Conservation (phyloP, 192 early-diverging fungal genomes). For the Coemansia sp. region DNA sequence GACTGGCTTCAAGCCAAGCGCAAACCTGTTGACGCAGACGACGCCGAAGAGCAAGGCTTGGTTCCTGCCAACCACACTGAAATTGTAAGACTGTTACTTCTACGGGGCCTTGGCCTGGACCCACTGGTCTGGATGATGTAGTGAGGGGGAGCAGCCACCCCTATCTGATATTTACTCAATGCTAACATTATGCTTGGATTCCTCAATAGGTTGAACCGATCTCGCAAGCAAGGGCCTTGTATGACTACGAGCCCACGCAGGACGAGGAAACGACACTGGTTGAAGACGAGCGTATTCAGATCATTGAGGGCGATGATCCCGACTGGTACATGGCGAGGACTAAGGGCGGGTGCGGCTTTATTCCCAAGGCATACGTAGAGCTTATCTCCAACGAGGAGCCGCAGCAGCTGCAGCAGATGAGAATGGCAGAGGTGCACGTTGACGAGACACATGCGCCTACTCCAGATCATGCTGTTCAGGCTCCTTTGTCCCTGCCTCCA, state of each 20-base stretch:
- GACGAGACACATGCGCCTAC: not conserved
- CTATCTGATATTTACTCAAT: not conserved
- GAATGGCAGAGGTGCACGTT: not conserved
- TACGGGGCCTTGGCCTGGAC: not conserved
- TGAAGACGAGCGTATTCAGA: conserved; percentile 70
- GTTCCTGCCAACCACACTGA: conserved; percentile 94
- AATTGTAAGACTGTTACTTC: conserved; percentile 24
- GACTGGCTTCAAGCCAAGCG: conserved; percentile 90
- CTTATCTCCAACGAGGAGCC: conserved; percentile 23
- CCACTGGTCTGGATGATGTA: not conserved
- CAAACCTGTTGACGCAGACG: conserved; percentile 57
- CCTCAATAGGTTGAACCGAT: conserved; percentile 55
- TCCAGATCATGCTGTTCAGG: not conserved
- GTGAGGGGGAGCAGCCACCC: too few species aligned
- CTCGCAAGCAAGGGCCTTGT: conserved; percentile 68
- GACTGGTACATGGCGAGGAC: conserved; percentile 92
- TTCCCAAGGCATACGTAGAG: conserved; percentile 88
- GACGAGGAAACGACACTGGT: conserved; percentile 83
- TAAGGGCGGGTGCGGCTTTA: conserved; percentile 74
- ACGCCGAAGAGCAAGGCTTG: conserved; percentile 66
- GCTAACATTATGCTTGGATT: not conserved
- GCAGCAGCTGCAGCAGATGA: not conserved
- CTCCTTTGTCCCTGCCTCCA: conserved; percentile 5
- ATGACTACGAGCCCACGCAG: conserved; percentile 79
- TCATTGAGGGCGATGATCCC: conserved; percentile 83